Conservation (phyloP, 164 flowering plant species). For the Nymphaea thermarum region DNA sequence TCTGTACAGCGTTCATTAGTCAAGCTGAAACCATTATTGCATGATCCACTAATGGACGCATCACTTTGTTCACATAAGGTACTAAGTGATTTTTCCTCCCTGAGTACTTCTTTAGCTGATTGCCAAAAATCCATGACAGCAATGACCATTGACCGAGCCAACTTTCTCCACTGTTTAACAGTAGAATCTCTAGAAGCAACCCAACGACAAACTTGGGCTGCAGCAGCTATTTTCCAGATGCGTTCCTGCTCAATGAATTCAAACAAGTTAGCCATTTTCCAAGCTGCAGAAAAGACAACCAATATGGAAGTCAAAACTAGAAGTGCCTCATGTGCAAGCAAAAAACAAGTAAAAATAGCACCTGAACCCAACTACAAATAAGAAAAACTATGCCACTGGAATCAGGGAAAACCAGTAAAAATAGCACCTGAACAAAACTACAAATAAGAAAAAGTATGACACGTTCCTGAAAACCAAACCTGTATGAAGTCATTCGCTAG, state of each 20-base stretch:
- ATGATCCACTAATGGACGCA: slow-evolving; percentile 12
- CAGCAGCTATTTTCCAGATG: slow-evolving; percentile 80
- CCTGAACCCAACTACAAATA: too few relatives aligned
- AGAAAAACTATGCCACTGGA: too few relatives aligned
- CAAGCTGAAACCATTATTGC: slow-evolving; percentile 11
- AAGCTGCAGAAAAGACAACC: slow-evolving; percentile 9
- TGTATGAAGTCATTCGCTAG: slow-evolving; percentile 96
- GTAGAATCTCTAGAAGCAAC: slow-evolving; percentile 38
- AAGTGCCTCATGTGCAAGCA: too few relatives aligned
- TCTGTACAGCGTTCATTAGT: slow-evolving; percentile 14
- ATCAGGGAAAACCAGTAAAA: too few relatives aligned
- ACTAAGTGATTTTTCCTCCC: slow-evolving; percentile 11
- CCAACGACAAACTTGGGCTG: slow-evolving; percentile 51
- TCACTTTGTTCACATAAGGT: slow-evolving; percentile 8
- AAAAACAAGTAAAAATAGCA: too few relatives aligned
- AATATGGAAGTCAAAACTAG: background rate
- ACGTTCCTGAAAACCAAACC: slow-evolving; percentile 26
- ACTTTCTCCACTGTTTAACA: slow-evolving; percentile 28
- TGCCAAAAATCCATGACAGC: slow-evolving; percentile 84
- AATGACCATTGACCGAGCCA: slow-evolving; percentile 54
- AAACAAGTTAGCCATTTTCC: slow-evolving; percentile 51
- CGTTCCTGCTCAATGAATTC: slow-evolving; percentile 50
- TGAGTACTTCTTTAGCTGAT: slow-evolving; percentile 35
- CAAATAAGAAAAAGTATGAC: background rate
- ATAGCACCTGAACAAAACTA: background rate